phyloP scores from a whole-genome alignment of 768 basidiomycete species.

The Trametes elegans region DNA sequence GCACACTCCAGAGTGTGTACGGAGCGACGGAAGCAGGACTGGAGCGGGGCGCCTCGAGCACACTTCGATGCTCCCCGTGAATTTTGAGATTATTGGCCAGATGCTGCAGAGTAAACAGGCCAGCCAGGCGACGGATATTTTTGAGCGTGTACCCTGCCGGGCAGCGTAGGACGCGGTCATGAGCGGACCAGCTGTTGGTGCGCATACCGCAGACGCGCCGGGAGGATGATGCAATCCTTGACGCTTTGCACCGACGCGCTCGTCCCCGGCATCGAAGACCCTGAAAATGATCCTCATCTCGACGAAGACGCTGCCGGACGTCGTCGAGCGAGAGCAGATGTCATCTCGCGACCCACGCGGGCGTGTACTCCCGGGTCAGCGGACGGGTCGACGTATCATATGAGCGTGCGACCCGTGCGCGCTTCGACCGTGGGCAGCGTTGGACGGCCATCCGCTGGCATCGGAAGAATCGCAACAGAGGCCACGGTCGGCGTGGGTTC shows the following conservation, averaged over 20 bases:
- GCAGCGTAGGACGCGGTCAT: too few relatives aligned
- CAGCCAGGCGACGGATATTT: too few relatives aligned
- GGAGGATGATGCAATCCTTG: not conserved
- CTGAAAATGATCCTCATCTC: not conserved
- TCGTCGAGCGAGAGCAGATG: not conserved
- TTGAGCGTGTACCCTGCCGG: too few relatives aligned
- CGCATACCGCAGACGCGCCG: not conserved
- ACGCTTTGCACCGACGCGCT: not conserved
- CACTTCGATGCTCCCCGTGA: not conserved
- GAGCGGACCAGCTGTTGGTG: too few relatives aligned
- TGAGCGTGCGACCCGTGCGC: not conserved
- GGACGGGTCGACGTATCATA: not conserved
- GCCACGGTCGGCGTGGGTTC: conserved; percentile 4
- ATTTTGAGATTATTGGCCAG: not conserved
- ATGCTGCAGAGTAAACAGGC: too few relatives aligned
- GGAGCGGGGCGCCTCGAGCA: not conserved
- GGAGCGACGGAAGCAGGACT: not conserved
- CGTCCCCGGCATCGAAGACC: not conserved
- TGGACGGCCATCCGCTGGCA: not conserved
- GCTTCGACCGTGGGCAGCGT: too few relatives aligned
- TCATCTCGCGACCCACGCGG: not conserved
- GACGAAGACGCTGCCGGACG: not conserved
- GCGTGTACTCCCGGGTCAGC: not conserved
- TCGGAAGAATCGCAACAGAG: conserved; percentile 4
- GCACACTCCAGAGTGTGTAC: not conserved